These are phyloP conservation scores for Rhizopogon rudus DNA, from an alignment of 768 basidiomycete genomes.

Conservation along the genomic window DNA sequence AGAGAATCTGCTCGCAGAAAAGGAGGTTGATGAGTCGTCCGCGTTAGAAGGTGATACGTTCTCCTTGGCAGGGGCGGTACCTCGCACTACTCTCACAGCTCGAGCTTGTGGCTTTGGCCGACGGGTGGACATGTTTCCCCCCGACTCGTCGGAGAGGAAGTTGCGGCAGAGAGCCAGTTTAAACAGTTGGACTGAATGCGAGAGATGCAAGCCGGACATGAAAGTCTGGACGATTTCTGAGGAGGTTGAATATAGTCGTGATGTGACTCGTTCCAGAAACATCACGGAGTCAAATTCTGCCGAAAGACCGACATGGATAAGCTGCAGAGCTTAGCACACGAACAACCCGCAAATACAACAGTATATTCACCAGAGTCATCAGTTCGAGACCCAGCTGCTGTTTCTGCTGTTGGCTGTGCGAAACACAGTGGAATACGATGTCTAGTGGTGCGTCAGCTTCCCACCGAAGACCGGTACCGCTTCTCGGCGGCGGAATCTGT, in stretches of 20 bases:
- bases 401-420: conserved; percentile 25
- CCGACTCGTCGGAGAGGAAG: conserved; percentile 25
- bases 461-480: conserved; percentile 46
- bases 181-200: conserved; percentile 32
- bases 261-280: conserved; percentile 32
- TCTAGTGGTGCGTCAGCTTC: conserved; percentile 49
- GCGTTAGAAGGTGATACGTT: neutral
- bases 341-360: neutral
- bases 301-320: conserved; percentile 37
- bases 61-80: neutral
- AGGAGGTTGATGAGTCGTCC: conserved; percentile 9
- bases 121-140: conserved; percentile 12
- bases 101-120: conserved; percentile 32
- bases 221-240: conserved; percentile 28
- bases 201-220: conserved; percentile 32
- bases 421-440: conserved; percentile 34
- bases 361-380: conserved; percentile 22
- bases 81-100: conserved; percentile 14
- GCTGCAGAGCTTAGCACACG: conserved; percentile 19
- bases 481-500: conserved; percentile 54
- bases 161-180: conserved; percentile 41
- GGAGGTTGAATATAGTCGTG: conserved; percentile 26
- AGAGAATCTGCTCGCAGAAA: conserved; percentile 22
- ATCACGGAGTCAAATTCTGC: conserved; percentile 31
- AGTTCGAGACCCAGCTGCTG: conserved; percentile 32